A percentile compares a stretch with the other conserved stretches of the same genome.
These are phyloP conservation scores for Myrica gale DNA, from an alignment of 306 rosid species.

Conservation along the genomic window DNA sequence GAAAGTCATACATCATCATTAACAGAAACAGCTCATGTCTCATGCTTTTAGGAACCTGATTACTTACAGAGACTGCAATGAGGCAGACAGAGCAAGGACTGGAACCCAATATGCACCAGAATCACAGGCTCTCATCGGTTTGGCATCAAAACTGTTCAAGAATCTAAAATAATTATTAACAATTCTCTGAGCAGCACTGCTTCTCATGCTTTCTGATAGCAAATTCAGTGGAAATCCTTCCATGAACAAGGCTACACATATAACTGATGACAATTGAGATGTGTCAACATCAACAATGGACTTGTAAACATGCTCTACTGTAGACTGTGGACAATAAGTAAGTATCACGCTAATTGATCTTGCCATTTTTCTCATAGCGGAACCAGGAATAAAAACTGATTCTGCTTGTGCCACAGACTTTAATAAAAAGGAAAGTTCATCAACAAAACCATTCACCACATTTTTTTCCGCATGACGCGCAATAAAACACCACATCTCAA, in stretches of 20 bases:
- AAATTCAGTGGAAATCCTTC: constrained; percentile 81
- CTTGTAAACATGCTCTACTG: constrained; percentile 52
- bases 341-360: constrained; percentile 66
- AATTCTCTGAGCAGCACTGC: constrained; percentile 47
- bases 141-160: constrained; percentile 56
- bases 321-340: constrained; percentile 50
- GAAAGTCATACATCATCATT: neutral
- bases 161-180: constrained; percentile 53
- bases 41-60: constrained; percentile 6
- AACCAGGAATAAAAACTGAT: constrained; percentile 52
- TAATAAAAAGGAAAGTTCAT: constrained; percentile 58
- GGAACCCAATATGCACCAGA: constrained; percentile 54
- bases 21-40: neutral
- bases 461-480: constrained; percentile 61
- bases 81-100: constrained; percentile 69
- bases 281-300: constrained; percentile 52
- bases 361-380: constrained; percentile 73
- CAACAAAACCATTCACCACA: constrained; percentile 45
- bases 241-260: constrained; percentile 55
- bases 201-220: constrained; percentile 62
- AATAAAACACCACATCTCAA: constrained; percentile 93
- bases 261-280: constrained; percentile 45
- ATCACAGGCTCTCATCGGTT: constrained; percentile 36
- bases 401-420: constrained; percentile 62
- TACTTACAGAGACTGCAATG: constrained; percentile 73